Conservation (phyloP, 352 stramenopile species). For the Globisporangium camurandrum region DNA sequence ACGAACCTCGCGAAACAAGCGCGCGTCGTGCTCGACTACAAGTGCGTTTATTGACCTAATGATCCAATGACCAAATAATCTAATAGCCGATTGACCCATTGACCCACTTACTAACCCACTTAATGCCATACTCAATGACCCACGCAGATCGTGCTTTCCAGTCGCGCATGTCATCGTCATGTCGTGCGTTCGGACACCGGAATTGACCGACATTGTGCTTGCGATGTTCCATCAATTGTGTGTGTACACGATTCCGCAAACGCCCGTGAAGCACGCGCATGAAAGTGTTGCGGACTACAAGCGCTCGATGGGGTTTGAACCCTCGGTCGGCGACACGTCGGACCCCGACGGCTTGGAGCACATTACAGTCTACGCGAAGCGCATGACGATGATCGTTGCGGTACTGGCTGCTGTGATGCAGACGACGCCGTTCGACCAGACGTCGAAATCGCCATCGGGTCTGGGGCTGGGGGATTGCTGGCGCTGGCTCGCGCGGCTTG, state of each 20-base stretch:
- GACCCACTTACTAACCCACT: constrained; percentile 1
- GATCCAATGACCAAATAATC: too few species aligned
- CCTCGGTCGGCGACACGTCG: constrained; percentile 47
- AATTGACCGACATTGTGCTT: constrained; percentile 64
- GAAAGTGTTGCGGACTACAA: constrained; percentile 64
- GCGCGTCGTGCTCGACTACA: constrained; percentile 62
- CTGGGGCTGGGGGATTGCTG: constrained; percentile 63
- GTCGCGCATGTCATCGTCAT: constrained; percentile 74
- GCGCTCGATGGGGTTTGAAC: constrained; percentile 53
- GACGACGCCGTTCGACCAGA: constrained; percentile 50
- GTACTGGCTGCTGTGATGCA: constrained; percentile 68
- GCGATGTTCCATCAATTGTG: constrained; percentile 71
- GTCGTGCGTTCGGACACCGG: constrained; percentile 60
- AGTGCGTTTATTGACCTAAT: constrained; percentile 34
- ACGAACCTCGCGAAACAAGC: constrained; percentile 68
- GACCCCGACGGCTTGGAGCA: constrained; percentile 59
- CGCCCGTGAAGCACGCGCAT: constrained; percentile 36
- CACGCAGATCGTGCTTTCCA: constrained; percentile 49
- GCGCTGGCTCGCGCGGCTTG: constrained; percentile 55
- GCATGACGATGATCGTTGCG: constrained; percentile 72
- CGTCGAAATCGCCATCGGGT: constrained; percentile 37
- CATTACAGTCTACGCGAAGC: constrained; percentile 68
- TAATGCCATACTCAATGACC: neutral
- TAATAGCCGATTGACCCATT: too few species aligned
- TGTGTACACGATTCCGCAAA: constrained; percentile 66